phyloP scores from a whole-genome alignment of 1,284 basidiomycete species.

The Volvariella volvacea region DNA sequence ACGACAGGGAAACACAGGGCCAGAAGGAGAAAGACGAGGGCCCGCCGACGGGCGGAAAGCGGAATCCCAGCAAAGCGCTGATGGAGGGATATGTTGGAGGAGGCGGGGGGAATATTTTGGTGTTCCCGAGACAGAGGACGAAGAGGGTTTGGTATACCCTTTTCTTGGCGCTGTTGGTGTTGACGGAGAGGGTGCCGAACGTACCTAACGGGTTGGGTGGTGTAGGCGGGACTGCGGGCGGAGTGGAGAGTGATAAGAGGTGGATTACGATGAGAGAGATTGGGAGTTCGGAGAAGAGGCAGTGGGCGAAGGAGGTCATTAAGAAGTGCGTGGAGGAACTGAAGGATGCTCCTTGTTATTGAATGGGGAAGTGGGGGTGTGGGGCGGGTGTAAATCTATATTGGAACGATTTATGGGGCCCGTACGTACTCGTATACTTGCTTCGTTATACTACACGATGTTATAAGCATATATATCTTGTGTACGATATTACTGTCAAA shows the following conservation, averaged over 20 bases:
- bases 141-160: conserved; percentile 71
- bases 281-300: neutral
- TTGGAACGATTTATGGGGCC: too few relatives aligned
- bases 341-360: conserved; percentile 42
- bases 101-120: conserved; percentile 36
- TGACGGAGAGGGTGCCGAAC: neutral
- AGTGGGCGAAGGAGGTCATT: conserved; percentile 37
- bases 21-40: too few relatives aligned
- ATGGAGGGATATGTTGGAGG: conserved; percentile 48
- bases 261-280: neutral
- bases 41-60: too few relatives aligned
- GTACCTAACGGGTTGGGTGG: too few relatives aligned
- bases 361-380: too few relatives aligned
- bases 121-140: conserved; percentile 55
- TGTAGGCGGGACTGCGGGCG: neutral
- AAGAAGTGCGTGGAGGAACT: conserved; percentile 29
- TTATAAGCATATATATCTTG: too few relatives aligned
- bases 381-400: too few relatives aligned
- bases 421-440: too few relatives aligned
- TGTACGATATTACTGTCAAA: too few relatives aligned
- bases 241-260: neutral
- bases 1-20: too few relatives aligned
- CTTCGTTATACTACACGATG: too few relatives aligned
- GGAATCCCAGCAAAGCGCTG: conserved; percentile 38
- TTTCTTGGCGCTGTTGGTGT: conserved; percentile 41